Conservation (phyloP, 2,329 filamentous ascomycete genomes). For the Cadophora malorum region DNA sequence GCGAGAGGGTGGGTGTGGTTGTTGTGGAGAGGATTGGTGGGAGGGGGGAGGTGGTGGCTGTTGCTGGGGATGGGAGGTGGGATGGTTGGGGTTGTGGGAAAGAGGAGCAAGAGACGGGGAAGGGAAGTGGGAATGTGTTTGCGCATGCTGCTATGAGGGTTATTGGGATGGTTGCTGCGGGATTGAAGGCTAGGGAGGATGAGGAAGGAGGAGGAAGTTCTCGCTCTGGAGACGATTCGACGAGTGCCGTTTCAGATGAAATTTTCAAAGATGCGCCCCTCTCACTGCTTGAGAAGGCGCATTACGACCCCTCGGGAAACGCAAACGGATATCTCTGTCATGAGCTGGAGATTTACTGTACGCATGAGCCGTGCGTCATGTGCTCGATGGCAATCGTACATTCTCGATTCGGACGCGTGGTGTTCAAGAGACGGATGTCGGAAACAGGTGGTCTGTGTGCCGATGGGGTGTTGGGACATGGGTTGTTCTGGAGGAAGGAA, state of each 20-base stretch:
- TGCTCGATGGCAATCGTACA: slow-evolving; percentile 97
- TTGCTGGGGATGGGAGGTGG: slow-evolving; percentile 80
- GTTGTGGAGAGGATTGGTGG: slow-evolving; percentile 63
- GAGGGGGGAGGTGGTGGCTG: slow-evolving; percentile 61
- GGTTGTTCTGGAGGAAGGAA: slow-evolving; percentile 75
- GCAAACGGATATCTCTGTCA: slow-evolving; percentile 89
- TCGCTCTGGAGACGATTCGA: too few species aligned
- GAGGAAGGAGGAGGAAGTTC: neutral
- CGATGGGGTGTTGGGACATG: slow-evolving; percentile 71
- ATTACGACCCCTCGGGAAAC: slow-evolving; percentile 68
- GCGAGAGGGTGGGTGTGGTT: slow-evolving; percentile 76
- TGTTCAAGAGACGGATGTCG: slow-evolving; percentile 81
- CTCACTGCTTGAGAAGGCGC: slow-evolving; percentile 64
- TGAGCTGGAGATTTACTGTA: slow-evolving; percentile 90
- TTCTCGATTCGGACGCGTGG: slow-evolving; percentile 85
- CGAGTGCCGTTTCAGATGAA: slow-evolving; percentile 45
- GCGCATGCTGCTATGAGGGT: slow-evolving; percentile 79
- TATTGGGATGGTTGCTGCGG: slow-evolving; percentile 79
- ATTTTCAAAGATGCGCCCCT: slow-evolving; percentile 74
- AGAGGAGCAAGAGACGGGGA: slow-evolving; percentile 50
- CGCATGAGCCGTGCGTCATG: slow-evolving; percentile 95
- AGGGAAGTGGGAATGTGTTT: slow-evolving; percentile 71
- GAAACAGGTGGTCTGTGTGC: slow-evolving; percentile 83
- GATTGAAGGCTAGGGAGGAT: slow-evolving; percentile 49
- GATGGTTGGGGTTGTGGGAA: slow-evolving; percentile 61